These are phyloP conservation scores for Aurifilum marmelostoma DNA, from an alignment of 2,329 filamentous ascomycete species.

Conservation along the genomic window DNA sequence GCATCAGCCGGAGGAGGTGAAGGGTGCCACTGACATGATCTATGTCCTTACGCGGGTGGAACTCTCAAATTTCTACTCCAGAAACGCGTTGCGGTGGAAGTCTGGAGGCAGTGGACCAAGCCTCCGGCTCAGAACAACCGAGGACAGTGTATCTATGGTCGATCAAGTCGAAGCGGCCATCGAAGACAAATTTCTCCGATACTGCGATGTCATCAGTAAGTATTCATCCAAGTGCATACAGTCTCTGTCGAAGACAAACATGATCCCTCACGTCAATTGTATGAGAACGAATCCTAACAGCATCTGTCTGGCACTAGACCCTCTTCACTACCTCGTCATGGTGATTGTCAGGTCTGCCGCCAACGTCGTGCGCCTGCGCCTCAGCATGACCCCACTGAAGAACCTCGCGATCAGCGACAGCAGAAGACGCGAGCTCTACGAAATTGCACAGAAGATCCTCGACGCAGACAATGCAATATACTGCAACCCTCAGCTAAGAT, in stretches of 20 bases:
- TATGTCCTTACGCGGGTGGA: conserved; percentile 44
- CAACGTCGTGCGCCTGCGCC: conserved; percentile 34
- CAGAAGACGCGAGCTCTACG: conserved; percentile 34
- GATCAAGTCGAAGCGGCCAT: conserved; percentile 40
- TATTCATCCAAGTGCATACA: background rate
- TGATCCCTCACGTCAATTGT: too few species aligned
- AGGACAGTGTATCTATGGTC: background rate
- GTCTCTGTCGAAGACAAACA: background rate
- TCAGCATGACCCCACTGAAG: conserved; percentile 32
- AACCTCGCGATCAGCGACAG: conserved; percentile 34
- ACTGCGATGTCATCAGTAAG: conserved; percentile 44
- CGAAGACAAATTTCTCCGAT: conserved; percentile 48
- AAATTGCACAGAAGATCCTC: conserved; percentile 43
- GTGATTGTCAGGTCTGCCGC: conserved; percentile 36
- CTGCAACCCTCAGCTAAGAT: conserved; percentile 32
- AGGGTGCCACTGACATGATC: conserved; percentile 41
- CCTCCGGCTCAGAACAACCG: conserved; percentile 30
- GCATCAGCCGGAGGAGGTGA: conserved; percentile 34
- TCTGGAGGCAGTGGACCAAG: conserved; percentile 27
- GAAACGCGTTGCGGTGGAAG: conserved; percentile 8
- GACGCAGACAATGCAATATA: conserved; percentile 41
- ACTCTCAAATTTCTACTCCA: conserved; percentile 44
- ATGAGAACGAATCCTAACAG: background rate
- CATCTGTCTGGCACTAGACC: conserved; percentile 31
- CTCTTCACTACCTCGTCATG: conserved; percentile 41